Percentiles rank a stretch among this genome's conserved stretches.
Conservation (phyloP, 306 rosid genomes). For the Lathyrus tuberosus region DNA sequence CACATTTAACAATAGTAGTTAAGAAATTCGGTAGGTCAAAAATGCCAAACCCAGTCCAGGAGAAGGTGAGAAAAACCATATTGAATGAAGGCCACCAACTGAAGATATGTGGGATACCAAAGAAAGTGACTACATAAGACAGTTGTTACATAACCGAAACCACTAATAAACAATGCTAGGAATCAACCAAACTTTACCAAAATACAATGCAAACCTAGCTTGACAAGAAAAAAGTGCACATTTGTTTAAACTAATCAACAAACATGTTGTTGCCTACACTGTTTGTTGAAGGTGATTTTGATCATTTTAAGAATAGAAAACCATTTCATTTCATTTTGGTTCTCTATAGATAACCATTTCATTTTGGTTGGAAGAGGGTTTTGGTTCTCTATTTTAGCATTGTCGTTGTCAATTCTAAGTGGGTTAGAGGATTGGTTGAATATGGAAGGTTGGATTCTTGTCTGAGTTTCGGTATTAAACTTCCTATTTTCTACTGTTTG, state of each 20-base stretch:
- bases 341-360: too few relatives aligned
- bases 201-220: constrained; percentile 37
- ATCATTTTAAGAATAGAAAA: constrained; percentile 36
- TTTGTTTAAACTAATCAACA: constrained; percentile 22
- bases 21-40: constrained; percentile 1
- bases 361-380: too few relatives aligned
- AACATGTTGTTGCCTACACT: constrained; percentile 23
- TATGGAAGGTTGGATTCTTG: too few relatives aligned
- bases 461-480: too few relatives aligned
- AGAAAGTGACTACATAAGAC: neutral
- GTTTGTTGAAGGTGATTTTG: constrained; percentile 38
- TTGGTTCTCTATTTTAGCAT: too few relatives aligned
- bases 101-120: constrained; percentile 29
- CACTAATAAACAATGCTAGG: constrained; percentile 14
- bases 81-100: constrained; percentile 42
- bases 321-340: too few relatives aligned
- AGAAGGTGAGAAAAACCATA: constrained; percentile 33
- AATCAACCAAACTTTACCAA: constrained; percentile 28
- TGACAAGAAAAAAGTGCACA: constrained; percentile 6
- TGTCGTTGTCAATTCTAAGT: too few relatives aligned
- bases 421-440: too few relatives aligned
- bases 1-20: constrained; percentile 20
- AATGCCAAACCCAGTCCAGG: constrained; percentile 1
- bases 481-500: too few relatives aligned
- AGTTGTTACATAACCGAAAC: constrained; percentile 16